Evolutionary conservation across 2,329 filamentous ascomycete genomes (phyloP), one percentile per base, ranked within the genome.

Genomic region (Cercospora sp.): DNA sequence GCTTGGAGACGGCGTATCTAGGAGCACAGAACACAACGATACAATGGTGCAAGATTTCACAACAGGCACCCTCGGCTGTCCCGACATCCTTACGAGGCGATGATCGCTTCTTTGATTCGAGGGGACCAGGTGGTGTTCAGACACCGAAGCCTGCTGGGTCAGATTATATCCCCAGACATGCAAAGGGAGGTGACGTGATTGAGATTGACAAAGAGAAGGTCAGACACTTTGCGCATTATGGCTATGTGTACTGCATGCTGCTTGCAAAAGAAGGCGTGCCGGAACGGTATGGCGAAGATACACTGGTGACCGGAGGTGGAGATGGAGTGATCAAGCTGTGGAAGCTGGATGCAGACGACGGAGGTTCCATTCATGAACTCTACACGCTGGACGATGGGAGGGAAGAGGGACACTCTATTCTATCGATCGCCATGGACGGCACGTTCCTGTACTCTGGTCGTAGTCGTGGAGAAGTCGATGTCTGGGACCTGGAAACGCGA

Each of bases 241-340:
- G 96, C 55, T 98, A 97, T 78, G 89, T 99, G 0, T 97, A 97
- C 79, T 96, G 93, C 79, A 98, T 98, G 94, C 85, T 97, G 5
- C 85, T 99, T 68, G 89, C 92, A 0, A 89, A 87, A 69, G 92
- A 91, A 0, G 85, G 92, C 6, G 85, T 92, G 3, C 83, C 85
- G n/a, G 90, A 90, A 6, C 84, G 87, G 0, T 89, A 92, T 1
- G 88, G 91, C 28, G 83, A 86, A 66, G 94, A 98, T 73, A 89
- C 97, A 0, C 79, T 99, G 42, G 88, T 99, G 33, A 97, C 94
- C 0, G 95, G 94, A 8, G 94, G 93, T 40, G 96, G 95, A 33
- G 95, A 98, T 76, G 96, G 95, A 0, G 92, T 91, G 0, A 94
- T 99, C 77, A 97, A 97, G 79, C 79, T 98, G n/a, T 99, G 95